These are phyloP conservation scores for Eutrema japonicum DNA, from an alignment of 345 rosid genomes.

Conservation along the genomic window DNA sequence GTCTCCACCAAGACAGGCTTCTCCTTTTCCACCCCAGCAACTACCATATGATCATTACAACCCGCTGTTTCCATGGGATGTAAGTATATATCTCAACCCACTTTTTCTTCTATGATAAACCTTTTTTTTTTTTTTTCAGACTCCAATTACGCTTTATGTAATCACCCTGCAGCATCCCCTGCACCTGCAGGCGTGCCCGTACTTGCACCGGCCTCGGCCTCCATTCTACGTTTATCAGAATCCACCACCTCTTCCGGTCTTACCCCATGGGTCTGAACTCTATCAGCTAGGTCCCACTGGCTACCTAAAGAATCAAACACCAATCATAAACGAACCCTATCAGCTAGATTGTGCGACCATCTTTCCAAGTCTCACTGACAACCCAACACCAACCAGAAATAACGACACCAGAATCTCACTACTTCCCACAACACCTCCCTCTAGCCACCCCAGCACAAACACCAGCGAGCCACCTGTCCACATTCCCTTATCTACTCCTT, in stretches of 20 bases:
- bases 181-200: background rate
- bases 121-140: no score
- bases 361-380: no score
- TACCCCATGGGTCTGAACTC: no score
- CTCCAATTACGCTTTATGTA: background rate
- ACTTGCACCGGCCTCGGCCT: background rate
- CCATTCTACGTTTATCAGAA: background rate
- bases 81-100: slow-evolving; percentile 23
- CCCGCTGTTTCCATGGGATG: slow-evolving; percentile 22
- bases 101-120: background rate
- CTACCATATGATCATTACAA: slow-evolving; percentile 7
- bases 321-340: no score
- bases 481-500: slow-evolving; percentile 13
- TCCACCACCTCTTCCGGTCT: no score
- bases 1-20: slow-evolving; percentile 17
- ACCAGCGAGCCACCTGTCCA: slow-evolving; percentile 25
- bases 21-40: slow-evolving; percentile 31
- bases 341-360: no score
- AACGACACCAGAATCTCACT: slow-evolving; percentile 6
- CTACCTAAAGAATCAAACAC: no score
- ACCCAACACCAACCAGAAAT: slow-evolving; percentile 24
- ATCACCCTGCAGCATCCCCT: slow-evolving; percentile 23
- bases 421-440: slow-evolving; percentile 33
- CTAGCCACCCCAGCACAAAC: slow-evolving; percentile 25
- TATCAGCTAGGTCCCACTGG: no score